Evolutionary conservation across 768 basidiomycete genomes (phyloP), one percentile per base, ranked within the genome.

Genomic region (Daedaleopsis nitida): DNA sequence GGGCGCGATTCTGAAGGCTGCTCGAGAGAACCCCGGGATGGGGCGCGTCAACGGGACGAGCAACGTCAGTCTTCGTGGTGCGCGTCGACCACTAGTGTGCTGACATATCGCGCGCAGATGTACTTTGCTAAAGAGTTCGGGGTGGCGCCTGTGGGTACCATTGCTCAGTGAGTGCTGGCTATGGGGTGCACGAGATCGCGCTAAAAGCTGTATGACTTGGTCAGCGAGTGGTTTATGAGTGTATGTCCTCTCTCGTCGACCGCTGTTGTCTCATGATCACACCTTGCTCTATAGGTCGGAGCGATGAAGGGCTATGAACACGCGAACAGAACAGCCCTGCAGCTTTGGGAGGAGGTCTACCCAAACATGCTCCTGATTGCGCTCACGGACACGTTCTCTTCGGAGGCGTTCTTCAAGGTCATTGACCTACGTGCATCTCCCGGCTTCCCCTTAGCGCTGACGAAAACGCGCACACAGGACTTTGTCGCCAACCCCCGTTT

Each of bases 321-420:
- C 42, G 87, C 87, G 19, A 94, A 97, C 70, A 75, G 79, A 0
- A 75, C 77, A 12, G 93, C 94, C 0, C 78, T 98, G 70, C 81
- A 88, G 45, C 81, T 92, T 53, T 99, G 97, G 97, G 92, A 98
- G 70, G 74, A 83, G 50, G 86, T 89, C 44, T 88, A 91, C 67
- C 75, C 77, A 5, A 72, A 84, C 70, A 61, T 68, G 21, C 75
- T 86, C 32, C 82, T 89, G 56, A 83, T 93, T 59, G 94, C 95
- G 19, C 78, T 98, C 37, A 97, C 97, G 14, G 97, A 99, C 75
- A 99, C 97, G 0, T 98, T 97, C 74, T 91, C 95, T 7, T 92
- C 91, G 1, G 75, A 83, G 35, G 86, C 84, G 0, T 98, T 98
- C 76, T 95, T 94, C 79, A 81, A 85, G 76, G 94, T 84, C 11